Evolutionary conservation across 2,329 filamentous ascomycete species (phyloP).

Genomic region (Colletotrichum phormii): DNA sequence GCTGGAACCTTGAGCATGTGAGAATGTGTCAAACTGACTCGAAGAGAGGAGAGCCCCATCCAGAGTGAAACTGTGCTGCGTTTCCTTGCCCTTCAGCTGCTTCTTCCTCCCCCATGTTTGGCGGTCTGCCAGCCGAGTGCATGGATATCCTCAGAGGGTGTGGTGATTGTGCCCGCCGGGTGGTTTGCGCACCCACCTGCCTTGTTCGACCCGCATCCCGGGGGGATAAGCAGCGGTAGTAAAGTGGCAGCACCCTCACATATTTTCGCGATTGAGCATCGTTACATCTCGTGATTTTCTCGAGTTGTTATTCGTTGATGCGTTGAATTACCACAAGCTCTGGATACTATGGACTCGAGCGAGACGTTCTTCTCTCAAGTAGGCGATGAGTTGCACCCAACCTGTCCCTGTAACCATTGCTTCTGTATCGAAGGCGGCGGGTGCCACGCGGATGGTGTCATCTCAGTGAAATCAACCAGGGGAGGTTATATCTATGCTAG

Average conservation of each 20-base stretch:
- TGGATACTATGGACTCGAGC: no score
- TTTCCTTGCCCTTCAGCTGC: background rate
- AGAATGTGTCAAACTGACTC: background rate
- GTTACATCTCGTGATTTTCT: no score
- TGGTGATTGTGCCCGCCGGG: background rate
- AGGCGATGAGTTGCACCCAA: no score
- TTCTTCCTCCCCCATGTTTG: background rate
- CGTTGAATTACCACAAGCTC: no score
- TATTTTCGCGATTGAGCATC: background rate
- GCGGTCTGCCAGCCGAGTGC: background rate
- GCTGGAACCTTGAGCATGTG: background rate
- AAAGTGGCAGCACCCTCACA: background rate
- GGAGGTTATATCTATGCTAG: no score
- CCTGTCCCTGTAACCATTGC: no score
- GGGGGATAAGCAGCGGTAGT: background rate
- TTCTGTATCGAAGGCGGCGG: no score
- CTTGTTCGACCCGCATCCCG: background rate
- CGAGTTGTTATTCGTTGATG: no score
- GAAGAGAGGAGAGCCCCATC: background rate
- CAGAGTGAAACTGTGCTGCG: background rate
- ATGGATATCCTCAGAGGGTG: background rate
- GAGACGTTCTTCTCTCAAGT: no score
- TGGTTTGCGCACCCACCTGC: background rate
- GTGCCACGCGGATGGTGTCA: no score
- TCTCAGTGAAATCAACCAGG: no score